phyloP scores from a whole-genome alignment of 352 stramenopile species.

The Peronospora tabacina region DNA sequence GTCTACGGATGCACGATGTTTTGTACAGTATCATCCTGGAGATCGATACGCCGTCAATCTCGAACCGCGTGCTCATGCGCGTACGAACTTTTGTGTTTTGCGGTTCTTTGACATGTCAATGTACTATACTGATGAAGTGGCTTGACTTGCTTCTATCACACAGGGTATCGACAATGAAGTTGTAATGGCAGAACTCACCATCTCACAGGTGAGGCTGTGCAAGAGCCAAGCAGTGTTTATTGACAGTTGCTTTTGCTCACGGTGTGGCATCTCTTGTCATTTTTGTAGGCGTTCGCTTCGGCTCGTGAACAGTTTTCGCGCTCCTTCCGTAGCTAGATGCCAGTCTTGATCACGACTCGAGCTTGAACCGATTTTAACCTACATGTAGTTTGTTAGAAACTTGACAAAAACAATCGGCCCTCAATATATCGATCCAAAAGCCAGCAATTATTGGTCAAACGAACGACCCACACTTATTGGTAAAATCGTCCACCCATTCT shows the following conservation, averaged over 20 bases:
- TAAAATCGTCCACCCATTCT: no score
- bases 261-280: conserved; percentile 1
- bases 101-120: neutral
- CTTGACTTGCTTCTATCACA: conserved; percentile 6
- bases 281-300: conserved; percentile 62
- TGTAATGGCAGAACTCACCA: conserved; percentile 78
- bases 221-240: neutral
- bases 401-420: neutral
- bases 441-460: conserved; percentile 5
- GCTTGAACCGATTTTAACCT: neutral
- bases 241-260: conserved; percentile 6
- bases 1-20: conserved; percentile 1
- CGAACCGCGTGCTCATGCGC: conserved; percentile 88
- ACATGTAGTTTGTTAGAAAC: neutral
- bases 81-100: conserved; percentile 31
- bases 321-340: conserved; percentile 77
- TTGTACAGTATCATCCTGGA: conserved; percentile 79
- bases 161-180: conserved; percentile 86
- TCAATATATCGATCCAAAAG: neutral
- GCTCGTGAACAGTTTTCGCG: conserved; percentile 84
- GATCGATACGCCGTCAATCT: conserved; percentile 81
- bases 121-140: neutral
- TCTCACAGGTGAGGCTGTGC: conserved; percentile 53
- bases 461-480: no score
- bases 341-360: conserved; percentile 18